Evolutionary conservation across 306 rosid genomes (phyloP), one percentile per base, ranked within the genome.

Genomic region (Cicer arietinum): DNA sequence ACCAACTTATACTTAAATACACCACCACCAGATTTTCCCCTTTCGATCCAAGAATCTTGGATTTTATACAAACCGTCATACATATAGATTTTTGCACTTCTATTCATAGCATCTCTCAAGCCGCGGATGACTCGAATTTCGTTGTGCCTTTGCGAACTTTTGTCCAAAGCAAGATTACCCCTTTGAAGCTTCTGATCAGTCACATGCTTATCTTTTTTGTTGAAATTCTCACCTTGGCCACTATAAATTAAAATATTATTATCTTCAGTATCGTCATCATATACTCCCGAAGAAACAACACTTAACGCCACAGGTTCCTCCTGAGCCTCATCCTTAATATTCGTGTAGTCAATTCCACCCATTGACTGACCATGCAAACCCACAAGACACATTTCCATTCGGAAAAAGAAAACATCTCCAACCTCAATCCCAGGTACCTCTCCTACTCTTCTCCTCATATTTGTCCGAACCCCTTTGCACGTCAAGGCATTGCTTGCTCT

Each of bases 171-270:
- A 54, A 90, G 95, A 81, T 90, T 90, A 14, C 95, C 92, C 78
- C 95, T 79, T 62, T 82, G 84, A 82, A 90, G 95, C 86, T 87
- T 90, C 84, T 90, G 92, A 81, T 90, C 92, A 76, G 68, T 20
- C 54, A 17, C 78, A n/a, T 69, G 70, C 75, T 79, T 89, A 7
- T 87, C 91, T 71, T 78, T 87, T 79, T 77, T 87, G 47, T 75
- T 80, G 77, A 77, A 84, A 67, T 70, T 69, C 76, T 88, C 95
- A 79, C 95, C 90, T 71, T 86, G 89, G 48, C 95, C 92, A 74
- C 85, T 88, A 77, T 90, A 90, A 74, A 87, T 72, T 71, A 90
- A 81, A 52, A 90, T 53, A 82, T 90, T 83, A 7, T 64, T 35
- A 70, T 86, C 88, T 62, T 80, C 89, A 3, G 79, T 59, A 20